A percentile compares a stretch with the other conserved stretches of the same genome.
Evolutionary conservation across 2,329 filamentous ascomycete species (phyloP).

Genomic region (Bipolaris zeicola): DNA sequence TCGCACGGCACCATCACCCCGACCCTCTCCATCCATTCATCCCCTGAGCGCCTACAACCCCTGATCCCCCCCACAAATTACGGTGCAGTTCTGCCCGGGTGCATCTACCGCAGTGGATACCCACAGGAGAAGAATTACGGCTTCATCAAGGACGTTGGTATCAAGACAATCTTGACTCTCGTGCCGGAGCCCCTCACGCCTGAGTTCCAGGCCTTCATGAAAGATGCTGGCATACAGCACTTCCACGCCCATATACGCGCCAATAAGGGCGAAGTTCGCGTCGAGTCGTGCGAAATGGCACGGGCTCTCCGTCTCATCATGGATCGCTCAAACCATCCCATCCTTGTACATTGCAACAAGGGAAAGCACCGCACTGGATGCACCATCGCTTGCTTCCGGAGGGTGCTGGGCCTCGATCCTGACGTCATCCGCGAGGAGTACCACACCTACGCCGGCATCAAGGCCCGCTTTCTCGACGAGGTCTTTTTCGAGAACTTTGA

Average conservation of each 20-base stretch:
- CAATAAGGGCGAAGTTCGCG: constrained; percentile 73
- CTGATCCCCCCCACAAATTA: constrained; percentile 71
- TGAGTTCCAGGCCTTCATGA: constrained; percentile 66
- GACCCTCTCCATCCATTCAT: constrained; percentile 26
- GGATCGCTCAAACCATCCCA: constrained; percentile 74
- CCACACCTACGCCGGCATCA: constrained; percentile 61
- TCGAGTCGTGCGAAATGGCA: constrained; percentile 61
- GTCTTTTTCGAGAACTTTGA: constrained; percentile 54
- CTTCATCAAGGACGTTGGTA: constrained; percentile 68
- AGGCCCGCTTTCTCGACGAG: constrained; percentile 56
- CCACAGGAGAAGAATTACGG: constrained; percentile 72
- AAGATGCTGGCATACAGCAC: constrained; percentile 70
- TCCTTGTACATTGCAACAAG: constrained; percentile 92
- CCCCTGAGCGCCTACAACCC: constrained; percentile 43
- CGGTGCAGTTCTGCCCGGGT: constrained; percentile 71
- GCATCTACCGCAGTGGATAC: constrained; percentile 82
- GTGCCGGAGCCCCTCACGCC: constrained; percentile 56
- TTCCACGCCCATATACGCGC: constrained; percentile 78
- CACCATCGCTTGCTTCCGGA: constrained; percentile 79
- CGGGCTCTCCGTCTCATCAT: constrained; percentile 73
- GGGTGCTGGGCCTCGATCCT: constrained; percentile 68
- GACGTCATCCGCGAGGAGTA: constrained; percentile 74
- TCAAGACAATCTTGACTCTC: constrained; percentile 78
- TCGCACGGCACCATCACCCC: constrained; percentile 24
- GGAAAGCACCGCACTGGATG: constrained; percentile 93